Conservation (phyloP, 768 basidiomycete species). For the Fomitopsis serialis region DNA sequence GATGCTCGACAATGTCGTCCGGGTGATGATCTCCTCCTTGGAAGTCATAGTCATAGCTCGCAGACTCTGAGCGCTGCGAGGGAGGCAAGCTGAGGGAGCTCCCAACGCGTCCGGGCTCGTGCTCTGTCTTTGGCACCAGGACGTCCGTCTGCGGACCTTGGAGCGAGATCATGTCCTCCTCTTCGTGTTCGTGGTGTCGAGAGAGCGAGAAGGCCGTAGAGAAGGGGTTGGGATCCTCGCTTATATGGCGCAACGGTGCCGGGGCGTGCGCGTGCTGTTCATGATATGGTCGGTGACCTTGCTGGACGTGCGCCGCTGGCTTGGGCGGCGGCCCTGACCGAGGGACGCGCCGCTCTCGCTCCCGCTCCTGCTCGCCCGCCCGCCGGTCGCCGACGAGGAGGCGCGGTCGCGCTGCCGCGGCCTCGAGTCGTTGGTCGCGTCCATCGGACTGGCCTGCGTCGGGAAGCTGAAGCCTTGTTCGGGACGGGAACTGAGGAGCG, state of each 20-base stretch:
- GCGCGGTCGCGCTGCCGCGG: neutral
- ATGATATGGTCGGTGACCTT: slow-evolving; percentile 21
- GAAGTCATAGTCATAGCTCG: slow-evolving; percentile 4
- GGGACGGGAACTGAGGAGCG: slow-evolving; percentile 4
- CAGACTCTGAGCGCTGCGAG: slow-evolving; percentile 5
- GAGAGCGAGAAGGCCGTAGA: neutral
- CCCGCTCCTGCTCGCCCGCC: neutral
- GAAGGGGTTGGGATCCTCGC: neutral
- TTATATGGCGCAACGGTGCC: neutral
- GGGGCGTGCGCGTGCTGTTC: slow-evolving; percentile 4
- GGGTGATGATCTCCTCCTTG: slow-evolving; percentile 42
- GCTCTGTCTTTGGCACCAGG: slow-evolving; percentile 25
- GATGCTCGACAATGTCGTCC: slow-evolving; percentile 78
- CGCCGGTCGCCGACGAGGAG: neutral
- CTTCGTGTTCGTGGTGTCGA: neutral
- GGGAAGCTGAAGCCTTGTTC: neutral
- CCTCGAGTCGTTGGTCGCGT: neutral
- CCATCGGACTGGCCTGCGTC: no score
- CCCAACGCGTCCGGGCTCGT: slow-evolving; percentile 36
- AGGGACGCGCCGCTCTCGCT: neutral
- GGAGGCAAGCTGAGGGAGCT: slow-evolving; percentile 39
- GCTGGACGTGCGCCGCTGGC: slow-evolving; percentile 13
- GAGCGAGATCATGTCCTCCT: slow-evolving; percentile 25
- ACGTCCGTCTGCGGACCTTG: slow-evolving; percentile 39
- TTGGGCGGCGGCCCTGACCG: neutral